Percentiles rank a stretch among this genome's conserved stretches.
phyloP scores from a whole-genome alignment of 768 basidiomycete species.

The Kwoniella botswanensis region DNA sequence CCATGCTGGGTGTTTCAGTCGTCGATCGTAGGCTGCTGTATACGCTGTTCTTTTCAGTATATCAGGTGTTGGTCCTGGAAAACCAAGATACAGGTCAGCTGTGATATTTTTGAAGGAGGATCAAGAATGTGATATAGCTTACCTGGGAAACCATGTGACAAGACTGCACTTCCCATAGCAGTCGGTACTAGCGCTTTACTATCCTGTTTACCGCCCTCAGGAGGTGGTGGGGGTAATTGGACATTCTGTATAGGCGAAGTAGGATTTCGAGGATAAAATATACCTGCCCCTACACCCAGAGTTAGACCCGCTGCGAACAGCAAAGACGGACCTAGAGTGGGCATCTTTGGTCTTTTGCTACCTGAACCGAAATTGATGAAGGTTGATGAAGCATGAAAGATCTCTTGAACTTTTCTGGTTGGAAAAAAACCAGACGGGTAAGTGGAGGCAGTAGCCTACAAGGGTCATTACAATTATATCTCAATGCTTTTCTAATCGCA shows the following conservation, averaged over 20 bases:
- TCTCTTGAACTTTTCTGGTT: background rate
- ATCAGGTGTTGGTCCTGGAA: conserved; percentile 82
- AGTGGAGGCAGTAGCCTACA: background rate
- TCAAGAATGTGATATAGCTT: background rate
- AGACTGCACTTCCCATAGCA: conserved; percentile 37
- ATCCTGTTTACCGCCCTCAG: conserved; percentile 61
- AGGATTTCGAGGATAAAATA: conserved; percentile 40
- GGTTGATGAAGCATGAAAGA: background rate
- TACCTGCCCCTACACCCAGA: conserved; percentile 71
- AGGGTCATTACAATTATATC: too few species aligned
- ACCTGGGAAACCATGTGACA: conserved; percentile 76
- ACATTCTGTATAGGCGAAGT: conserved; percentile 49
- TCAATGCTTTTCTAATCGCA: too few species aligned
- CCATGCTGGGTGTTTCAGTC: conserved; percentile 91
- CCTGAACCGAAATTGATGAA: background rate
- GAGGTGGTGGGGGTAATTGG: conserved; percentile 61
- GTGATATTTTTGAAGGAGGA: conserved; percentile 3
- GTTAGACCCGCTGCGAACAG: conserved; percentile 82
- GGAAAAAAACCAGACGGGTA: background rate
- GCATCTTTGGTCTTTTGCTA: conserved; percentile 28
- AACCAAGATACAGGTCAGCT: conserved; percentile 18
- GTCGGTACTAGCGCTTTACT: conserved; percentile 59
- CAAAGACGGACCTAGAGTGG: conserved; percentile 46
- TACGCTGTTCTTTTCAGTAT: conserved; percentile 79
- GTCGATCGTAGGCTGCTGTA: conserved; percentile 85